Evolutionary conservation across 2,329 filamentous ascomycete species (phyloP).

Genomic region (Magnaporthiopsis rhizophila): DNA sequence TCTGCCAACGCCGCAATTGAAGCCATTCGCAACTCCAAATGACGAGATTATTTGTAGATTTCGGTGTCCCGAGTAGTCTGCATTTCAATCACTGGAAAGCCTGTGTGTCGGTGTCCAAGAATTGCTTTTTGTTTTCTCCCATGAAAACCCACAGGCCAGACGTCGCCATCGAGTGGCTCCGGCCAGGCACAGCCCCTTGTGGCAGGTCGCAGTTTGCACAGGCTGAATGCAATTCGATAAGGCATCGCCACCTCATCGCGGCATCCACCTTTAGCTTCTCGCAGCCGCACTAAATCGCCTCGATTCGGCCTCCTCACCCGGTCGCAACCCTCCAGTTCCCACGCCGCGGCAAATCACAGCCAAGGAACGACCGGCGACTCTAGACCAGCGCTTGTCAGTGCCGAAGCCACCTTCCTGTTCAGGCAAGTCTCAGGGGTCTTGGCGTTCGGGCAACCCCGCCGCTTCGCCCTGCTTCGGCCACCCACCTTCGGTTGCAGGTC

Average conservation of each 20-base stretch:
- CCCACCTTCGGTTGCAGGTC: background rate
- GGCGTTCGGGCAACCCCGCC: background rate
- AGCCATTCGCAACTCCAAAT: no score
- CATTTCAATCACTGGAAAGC: accelerated
- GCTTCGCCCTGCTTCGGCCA: no score
- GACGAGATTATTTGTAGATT: no score
- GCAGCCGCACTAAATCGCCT: background rate
- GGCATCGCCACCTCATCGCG: background rate
- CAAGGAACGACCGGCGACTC: background rate
- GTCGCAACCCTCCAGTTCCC: background rate
- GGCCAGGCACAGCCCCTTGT: background rate
- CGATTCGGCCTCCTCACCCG: background rate
- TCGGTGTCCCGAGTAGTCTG: no score
- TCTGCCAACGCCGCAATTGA: no score
- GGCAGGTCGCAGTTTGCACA: background rate
- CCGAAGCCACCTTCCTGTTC: background rate
- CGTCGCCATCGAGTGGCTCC: background rate
- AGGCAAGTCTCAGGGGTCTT: background rate
- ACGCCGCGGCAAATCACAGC: background rate
- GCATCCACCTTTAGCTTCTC: no score
- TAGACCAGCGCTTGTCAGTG: background rate
- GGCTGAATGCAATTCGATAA: background rate
- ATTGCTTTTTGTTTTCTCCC: no score
- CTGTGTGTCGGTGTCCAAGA: no score
- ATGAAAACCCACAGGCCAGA: no score